Evolutionary conservation across 805 yeast species (phyloP), one percentile per base, ranked within the genome.

Genomic region (Nakazawaea laoshanensis): DNA sequence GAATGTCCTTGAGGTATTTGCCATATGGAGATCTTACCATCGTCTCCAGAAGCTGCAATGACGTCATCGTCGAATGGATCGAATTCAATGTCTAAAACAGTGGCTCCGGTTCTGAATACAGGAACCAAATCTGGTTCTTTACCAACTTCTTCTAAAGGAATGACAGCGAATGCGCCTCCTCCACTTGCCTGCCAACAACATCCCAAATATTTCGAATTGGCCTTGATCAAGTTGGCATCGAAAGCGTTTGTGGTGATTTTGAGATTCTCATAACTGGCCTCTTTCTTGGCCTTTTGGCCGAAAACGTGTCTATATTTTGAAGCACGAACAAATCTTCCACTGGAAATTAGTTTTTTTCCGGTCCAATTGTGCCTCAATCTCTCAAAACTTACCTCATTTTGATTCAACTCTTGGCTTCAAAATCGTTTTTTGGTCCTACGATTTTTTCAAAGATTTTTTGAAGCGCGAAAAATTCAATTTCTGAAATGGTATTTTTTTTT

Each of bases 101-200:
- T 80, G 18, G 95, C 96, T 20, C 88, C 82, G 11, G 98, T 98
- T 48, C 96, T 75, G 58, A 89, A 92, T 44, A 92, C 67, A 2
- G 98, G 92, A 30, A 87, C 88, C 40, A 79, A 74, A 46, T 92
- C 99, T 4, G 96, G 96, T 6, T 88, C 77, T 52, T 88, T 92
- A 7, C 98, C 97, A 13, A 74, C 78, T 55, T 89, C 96, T 7
- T 55, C 53, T 17, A 85, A 62, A 2, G 98, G 98, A 39, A 92
- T 76, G 9, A 94, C 83, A 1, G 95, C 96, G 63, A 92, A 88
- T 0, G 97, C 94, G 33, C 99, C 99, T 42, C 97, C 97, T 25
- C 97, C 97, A 8, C 94, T 80, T 20, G 96, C 68, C 38, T 84
- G 86, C 95, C 96, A 87, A 54, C 85, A 87, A 43, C 87, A 80